Percentiles rank a stretch among this genome's conserved stretches.
Conservation (phyloP, 163 green algal species). For the Scenedesmus sp. region DNA sequence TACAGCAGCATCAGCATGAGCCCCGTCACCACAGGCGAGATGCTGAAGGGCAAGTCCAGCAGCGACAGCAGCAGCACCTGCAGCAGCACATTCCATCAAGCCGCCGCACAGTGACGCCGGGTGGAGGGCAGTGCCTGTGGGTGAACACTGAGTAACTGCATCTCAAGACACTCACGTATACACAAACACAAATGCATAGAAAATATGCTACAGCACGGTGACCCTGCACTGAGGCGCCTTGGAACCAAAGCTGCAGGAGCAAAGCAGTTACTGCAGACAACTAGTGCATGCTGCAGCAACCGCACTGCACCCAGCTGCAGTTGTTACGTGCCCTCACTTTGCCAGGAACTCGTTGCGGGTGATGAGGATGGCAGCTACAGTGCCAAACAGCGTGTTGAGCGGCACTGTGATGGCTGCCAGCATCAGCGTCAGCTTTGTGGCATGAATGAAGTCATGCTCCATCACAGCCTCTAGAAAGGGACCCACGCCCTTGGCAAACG, state of each 20-base stretch:
- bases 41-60: conserved; percentile 80
- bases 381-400: conserved; percentile 89
- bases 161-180: no score
- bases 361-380: conserved; percentile 82
- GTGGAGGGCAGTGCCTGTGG: background rate
- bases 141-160: no score
- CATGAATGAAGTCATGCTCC: conserved; percentile 91
- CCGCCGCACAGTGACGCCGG: background rate
- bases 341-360: conserved; percentile 84
- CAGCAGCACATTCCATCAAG: background rate
- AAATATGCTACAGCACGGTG: no score
- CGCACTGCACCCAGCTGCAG: background rate
- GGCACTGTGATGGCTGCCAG: conserved; percentile 83
- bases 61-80: conserved; percentile 82
- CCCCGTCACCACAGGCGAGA: conserved; percentile 82
- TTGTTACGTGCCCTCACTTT: conserved; percentile 71
- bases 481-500: conserved; percentile 82
- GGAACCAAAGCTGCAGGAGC: background rate
- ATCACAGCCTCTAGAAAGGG: conserved; percentile 83
- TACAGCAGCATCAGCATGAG: conserved; percentile 95
- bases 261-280: background rate
- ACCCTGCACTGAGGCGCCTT: no score
- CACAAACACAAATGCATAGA: no score
- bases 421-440: conserved; percentile 85
- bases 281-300: background rate